Base-by-base conservation (phyloP, 2,329 filamentous ascomycete species). In the Orbilia oligospora region DNA sequence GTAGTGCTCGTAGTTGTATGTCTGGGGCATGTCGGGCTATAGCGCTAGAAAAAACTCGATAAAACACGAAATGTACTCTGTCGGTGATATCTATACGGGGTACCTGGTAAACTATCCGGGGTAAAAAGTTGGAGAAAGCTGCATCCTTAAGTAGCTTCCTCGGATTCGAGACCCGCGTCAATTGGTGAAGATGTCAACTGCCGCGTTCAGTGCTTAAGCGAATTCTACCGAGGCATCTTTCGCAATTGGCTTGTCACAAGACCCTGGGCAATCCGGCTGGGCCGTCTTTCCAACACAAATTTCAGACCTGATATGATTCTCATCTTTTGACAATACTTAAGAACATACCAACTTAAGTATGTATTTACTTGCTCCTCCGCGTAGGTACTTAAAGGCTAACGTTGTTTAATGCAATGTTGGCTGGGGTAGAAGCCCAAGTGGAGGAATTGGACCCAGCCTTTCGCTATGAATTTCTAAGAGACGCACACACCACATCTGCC, bases 1-100 rank as follows among this genome's bases (percentile, higher is more conserved):
- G 88, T 93, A 94, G 87, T 92, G 87, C 81, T 91, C 86, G 85
- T 89, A 91, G 49, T 22, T 65, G 51, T 79, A 79, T 18, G 76
- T 73, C 24, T 73, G 71, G 4, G 76, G 70, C 76, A 79, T 79
- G 38, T 20, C 64, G 63, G 68, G 65, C 38, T 41, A 10, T 30
- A 30, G 27, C 27, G 4, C 18, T 22, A 27, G 18, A 33, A 55
- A n/a, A 36, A 36, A 72, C 48, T 71, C 27, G 36, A 66, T 16
- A 61, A 58, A 48, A 66, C 36, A 38, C 48, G 46, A 22, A 48
- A 72, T 56, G 20, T 65, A 76, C 65, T 75, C 55, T 48, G 55
- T 30, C 44, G 49, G 9, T 46, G 18, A 46, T 20, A n/a, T 65
- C 3, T 36, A 36, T 9, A 53, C 33, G 30, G 18, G 16, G 30